Evolutionary conservation across 768 basidiomycete species (phyloP), one percentile per base, ranked within the genome.

Genomic region (Harrya chromipes): DNA sequence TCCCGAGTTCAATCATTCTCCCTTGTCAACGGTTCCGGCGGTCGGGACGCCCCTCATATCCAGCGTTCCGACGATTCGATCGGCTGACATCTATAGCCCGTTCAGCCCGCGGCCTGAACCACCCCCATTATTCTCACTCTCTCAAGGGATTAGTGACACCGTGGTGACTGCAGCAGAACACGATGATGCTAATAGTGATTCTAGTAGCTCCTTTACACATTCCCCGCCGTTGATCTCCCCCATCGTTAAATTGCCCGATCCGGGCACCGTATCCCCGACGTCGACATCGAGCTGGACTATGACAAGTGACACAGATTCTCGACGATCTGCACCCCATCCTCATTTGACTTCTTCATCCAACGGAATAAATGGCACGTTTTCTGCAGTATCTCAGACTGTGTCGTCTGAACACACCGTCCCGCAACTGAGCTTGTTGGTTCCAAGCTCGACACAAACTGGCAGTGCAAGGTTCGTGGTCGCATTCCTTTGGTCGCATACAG

Each of bases 51-150:
- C 66, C 19, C 47, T 55, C n/a, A 29, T 59, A 36, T 57, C 61
- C 12, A 40, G 45, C 26, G 23, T 50, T 3, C 52, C 47, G 46
- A 51, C 53, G 6, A 46, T 53, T 24, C 50, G 29, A 34, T 56
- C 63, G 0, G 46, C 31, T 16, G 52, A 62, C 40, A 43, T 50
- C 12, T 53, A 50, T 8, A 59, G 57, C 34, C 68, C 59, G 4
- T 69, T 69, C 43, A 68, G 66, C 26, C 66, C 66, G 13, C 63
- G 66, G 10, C 59, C 59, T 23, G 66, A 63, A 34, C 47, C 52
- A 14, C 44, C 58, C 12, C 12, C 53, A 1, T 36, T 58, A 27
- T 55, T 60, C 24, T 48, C 63, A 6, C 39, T 69, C 24, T 46
- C 61, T 43, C 61, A 62, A 29, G 51, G 47, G 27, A 43, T 60